Evolutionary conservation across 2,329 filamentous ascomycete species (phyloP).

Genomic region (Seiridium cupressi): DNA sequence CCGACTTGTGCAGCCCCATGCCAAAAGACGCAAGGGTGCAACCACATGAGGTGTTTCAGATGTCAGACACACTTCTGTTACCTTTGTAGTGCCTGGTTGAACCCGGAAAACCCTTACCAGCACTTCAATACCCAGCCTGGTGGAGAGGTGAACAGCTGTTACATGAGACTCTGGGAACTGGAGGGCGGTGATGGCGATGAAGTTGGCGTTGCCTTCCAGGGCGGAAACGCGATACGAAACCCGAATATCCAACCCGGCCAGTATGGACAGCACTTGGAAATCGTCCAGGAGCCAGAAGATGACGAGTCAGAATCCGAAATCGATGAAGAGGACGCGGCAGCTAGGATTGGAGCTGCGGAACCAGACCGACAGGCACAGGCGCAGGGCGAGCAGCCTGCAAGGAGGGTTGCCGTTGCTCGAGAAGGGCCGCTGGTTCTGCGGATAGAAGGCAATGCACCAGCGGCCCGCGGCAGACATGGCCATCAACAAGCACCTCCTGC

Average conservation of each 20-base stretch:
- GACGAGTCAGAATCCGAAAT: conserved; percentile 24
- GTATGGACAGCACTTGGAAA: conserved; percentile 19
- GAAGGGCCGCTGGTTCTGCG: conserved; percentile 57
- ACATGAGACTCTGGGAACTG: conserved; percentile 85
- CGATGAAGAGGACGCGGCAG: conserved; percentile 16
- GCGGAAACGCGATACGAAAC: conserved; percentile 26
- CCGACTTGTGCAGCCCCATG: conserved; percentile 82
- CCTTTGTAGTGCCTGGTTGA: conserved; percentile 84
- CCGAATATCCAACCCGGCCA: conserved; percentile 17
- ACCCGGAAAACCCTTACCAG: conserved; percentile 75
- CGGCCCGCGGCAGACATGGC: conserved; percentile 19
- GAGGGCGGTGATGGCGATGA: conserved; percentile 73
- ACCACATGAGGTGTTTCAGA: conserved; percentile 92
- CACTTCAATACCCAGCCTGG: conserved; percentile 74
- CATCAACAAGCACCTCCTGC: conserved; percentile 21
- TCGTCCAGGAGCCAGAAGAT: conserved; percentile 9
- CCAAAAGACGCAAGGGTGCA: conserved; percentile 92
- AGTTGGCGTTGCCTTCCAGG: conserved; percentile 43
- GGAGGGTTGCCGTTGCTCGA: conserved; percentile 44
- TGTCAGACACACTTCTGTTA: conserved; percentile 96
- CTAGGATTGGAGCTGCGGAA: conserved; percentile 15
- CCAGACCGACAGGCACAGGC: conserved; percentile 17
- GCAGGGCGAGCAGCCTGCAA: conserved; percentile 9
- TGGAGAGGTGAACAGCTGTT: conserved; percentile 63
- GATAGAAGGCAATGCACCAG: conserved; percentile 39